Evolutionary conservation across 164 flowering plant genomes (phyloP), one percentile per base, ranked within the genome.

Genomic region (Saururus chinensis): DNA sequence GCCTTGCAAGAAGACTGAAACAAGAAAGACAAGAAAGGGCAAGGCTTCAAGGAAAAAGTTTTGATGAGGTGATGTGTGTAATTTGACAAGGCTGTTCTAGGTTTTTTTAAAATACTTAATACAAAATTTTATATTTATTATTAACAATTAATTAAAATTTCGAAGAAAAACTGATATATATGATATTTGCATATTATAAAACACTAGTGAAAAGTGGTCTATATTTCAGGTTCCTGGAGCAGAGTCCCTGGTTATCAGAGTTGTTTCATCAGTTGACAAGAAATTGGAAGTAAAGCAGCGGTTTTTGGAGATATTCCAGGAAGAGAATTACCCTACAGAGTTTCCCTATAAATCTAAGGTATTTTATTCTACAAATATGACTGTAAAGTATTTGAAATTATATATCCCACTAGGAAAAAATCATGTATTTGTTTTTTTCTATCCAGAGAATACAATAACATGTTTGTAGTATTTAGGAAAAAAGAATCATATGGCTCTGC

Each of bases 271-370:
- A 20, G 61, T 70, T 48, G 65, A 70, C 68, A 64, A 70, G 59
- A 60, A 19, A 55, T 56, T 70, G 59, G 64, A 60, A 60, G 72
- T 70, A 40, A 65, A 60, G 22, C 61, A 42, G 19, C 23, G 49
- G 51, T 70, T 64, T 60, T 41, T 55, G 21, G 72, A 70, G 8
- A 55, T 55, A 16, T 70, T 60, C 56, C 60, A 37, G 24, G 61
- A 64, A 25, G 65, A 64, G 9, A 56, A 60, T 16, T 70, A 60
- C 20, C 72, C 72, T 21, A 4, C 53, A 20, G 72, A 64, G 54
- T 70, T 64, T 59, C 72, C 65, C 1, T 70, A 60, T 45, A 60
- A 56, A 51, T 70, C 72, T 12, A 64, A 70, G 72, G 72, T 70
- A 48, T 45, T 45, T 8, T 45, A 0, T 45, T 17, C 16, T 45